phyloP scores from a whole-genome alignment of 2,329 filamentous ascomycete genomes.

The Neofusicoccum kwambonambiense region DNA sequence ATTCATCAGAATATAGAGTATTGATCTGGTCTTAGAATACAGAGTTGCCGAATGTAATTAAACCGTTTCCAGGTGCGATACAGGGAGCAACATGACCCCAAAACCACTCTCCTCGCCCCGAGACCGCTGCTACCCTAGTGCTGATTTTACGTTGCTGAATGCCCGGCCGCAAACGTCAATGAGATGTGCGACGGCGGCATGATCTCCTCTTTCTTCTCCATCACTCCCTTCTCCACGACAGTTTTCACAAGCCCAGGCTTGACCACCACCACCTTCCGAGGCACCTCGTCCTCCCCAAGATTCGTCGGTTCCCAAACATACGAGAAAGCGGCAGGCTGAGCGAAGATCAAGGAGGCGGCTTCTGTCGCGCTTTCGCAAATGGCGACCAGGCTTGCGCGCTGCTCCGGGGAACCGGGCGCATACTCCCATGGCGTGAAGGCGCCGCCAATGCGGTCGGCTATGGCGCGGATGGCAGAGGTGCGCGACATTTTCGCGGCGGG shows the following conservation, averaged over 20 bases:
- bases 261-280: neutral
- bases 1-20: too few species aligned
- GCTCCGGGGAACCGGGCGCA: neutral
- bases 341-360: neutral
- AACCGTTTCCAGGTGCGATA: too few species aligned
- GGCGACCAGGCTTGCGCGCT: conserved; percentile 1
- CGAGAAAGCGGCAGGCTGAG: neutral
- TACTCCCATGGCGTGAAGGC: conserved; percentile 7
- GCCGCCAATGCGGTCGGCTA: conserved; percentile 7
- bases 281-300: neutral
- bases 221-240: neutral
- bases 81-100: too few species aligned
- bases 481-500: neutral
- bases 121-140: too few species aligned
- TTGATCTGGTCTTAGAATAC: too few species aligned
- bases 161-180: conserved; percentile 2
- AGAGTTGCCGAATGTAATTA: too few species aligned
- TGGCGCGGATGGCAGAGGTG: neutral
- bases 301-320: neutral
- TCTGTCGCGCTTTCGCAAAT: neutral
- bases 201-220: neutral
- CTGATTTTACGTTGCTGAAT: neutral
- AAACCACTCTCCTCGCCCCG: too few species aligned
- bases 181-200: neutral
- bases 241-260: neutral